phyloP scores from a whole-genome alignment of 2,329 filamentous ascomycete genomes.

The Diaporthe sp. region DNA sequence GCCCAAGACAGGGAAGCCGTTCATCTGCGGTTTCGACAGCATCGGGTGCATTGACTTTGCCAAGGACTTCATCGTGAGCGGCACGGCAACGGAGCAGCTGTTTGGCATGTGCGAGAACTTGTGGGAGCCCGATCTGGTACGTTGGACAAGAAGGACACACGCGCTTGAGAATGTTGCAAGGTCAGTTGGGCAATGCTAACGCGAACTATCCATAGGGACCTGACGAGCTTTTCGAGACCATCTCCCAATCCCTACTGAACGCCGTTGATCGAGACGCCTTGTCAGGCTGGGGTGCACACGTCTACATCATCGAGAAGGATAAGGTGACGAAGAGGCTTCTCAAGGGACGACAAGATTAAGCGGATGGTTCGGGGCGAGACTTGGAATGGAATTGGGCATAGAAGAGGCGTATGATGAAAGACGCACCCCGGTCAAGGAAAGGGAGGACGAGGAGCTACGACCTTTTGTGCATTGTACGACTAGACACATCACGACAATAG shows the following conservation, averaged over 20 bases:
- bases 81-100: constrained; percentile 95
- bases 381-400: constrained; percentile 13
- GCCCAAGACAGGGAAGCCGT: constrained; percentile 92
- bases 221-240: constrained; percentile 97
- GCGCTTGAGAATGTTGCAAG: too few relatives aligned
- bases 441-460: constrained; percentile 37
- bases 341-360: constrained; percentile 95
- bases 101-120: constrained; percentile 99
- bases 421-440: constrained; percentile 32
- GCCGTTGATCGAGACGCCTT: constrained; percentile 97
- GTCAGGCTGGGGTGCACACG: constrained; percentile 97
- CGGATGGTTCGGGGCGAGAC: background rate
- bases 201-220: constrained; percentile 71
- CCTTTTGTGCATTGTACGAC: constrained; percentile 41
- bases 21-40: constrained; percentile 99
- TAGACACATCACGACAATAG: constrained; percentile 39
- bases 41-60: constrained; percentile 99
- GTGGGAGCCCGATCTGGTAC: constrained; percentile 96
- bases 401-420: constrained; percentile 16
- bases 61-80: constrained; percentile 98
- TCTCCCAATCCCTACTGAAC: constrained; percentile 95
- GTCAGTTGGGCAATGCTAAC: background rate
- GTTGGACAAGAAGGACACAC: constrained; percentile 49
- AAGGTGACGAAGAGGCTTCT: constrained; percentile 99
- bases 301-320: constrained; percentile 99